Evolutionary conservation across 2,329 filamentous ascomycete species (phyloP).

Genomic region (Phialemoniopsis sp.): DNA sequence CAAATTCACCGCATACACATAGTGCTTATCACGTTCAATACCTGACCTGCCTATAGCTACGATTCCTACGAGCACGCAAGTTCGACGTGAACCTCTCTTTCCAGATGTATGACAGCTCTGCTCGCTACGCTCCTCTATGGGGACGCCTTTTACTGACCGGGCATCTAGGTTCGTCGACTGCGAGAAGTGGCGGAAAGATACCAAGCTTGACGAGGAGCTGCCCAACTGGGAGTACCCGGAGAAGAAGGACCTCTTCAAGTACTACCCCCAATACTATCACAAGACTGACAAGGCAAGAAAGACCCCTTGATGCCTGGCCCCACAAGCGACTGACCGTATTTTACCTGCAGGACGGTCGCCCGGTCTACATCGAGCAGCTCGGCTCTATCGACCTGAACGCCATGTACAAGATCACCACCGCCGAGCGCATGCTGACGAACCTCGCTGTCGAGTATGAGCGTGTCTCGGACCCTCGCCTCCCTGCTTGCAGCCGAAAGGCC

Average conservation of each 20-base stretch:
- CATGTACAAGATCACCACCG: slow-evolving; percentile 90
- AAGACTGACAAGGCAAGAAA: slow-evolving; percentile 75
- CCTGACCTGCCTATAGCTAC: slow-evolving; percentile 48
- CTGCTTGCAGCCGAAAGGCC: slow-evolving; percentile 89
- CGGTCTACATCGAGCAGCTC: slow-evolving; percentile 94
- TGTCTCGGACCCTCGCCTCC: slow-evolving; percentile 85
- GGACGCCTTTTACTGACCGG: slow-evolving; percentile 1
- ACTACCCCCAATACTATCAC: slow-evolving; percentile 99
- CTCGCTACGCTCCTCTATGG: neutral
- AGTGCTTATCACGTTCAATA: neutral
- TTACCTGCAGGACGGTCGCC: slow-evolving; percentile 74
- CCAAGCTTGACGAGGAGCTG: slow-evolving; percentile 76
- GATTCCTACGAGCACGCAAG: slow-evolving; percentile 91
- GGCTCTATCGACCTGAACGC: slow-evolving; percentile 86
- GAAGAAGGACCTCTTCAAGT: slow-evolving; percentile 78
- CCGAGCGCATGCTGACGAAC: slow-evolving; percentile 93
- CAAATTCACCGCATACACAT: slow-evolving; percentile 4
- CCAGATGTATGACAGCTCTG: slow-evolving; percentile 68
- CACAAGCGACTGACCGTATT: neutral
- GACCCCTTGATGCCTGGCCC: too few relatives aligned
- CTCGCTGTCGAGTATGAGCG: slow-evolving; percentile 98
- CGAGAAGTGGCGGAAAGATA: slow-evolving; percentile 88
- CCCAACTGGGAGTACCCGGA: slow-evolving; percentile 83
- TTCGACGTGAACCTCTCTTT: slow-evolving; percentile 83
- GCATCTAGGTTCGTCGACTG: slow-evolving; percentile 75